Evolutionary conservation across 441 rosid genomes (phyloP), one percentile per base, ranked within the genome.

Genomic region (Syzygium malaccense): DNA sequence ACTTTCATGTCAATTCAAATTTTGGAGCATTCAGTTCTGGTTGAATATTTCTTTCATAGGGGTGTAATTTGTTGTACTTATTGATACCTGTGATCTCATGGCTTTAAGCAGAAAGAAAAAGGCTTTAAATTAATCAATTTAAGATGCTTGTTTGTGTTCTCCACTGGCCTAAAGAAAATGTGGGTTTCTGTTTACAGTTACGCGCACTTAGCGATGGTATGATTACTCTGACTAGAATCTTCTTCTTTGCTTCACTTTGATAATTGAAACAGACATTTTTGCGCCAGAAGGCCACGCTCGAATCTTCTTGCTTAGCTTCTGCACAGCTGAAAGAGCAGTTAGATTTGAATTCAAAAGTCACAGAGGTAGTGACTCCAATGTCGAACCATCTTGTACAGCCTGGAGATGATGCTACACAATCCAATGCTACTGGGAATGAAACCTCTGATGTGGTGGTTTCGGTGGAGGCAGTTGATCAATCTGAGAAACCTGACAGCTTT

Each of bases 241-340:
- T 55, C 68, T 89, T 88, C 55, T 62, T 53, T 57, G 79, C 83
- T 54, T 51, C 48, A 58, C 58, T 87, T 68, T 89, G 91, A 33
- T 57, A 78, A 88, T 91, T 90, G 88, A 71, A 88, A 84, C 88
- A 98, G 99, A 98, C 99, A 64, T 98, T 98, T 93, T 88, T 96
- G 94, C 98, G 99, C 68, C 99, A 98, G 92, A 98, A 95, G 96
- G 95, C 94, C 87, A 95, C 95, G 30, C 90, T 97, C 86, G 98
- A 95, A 83, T 92, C 99, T 90, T 87, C 94, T 89, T 91, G 90
- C 90, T 87, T 92, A 84, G 91, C 91, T 86, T 90, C 88, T 2
- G 88, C 87, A 19, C 95, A 92, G 91, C 86, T 86, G 91, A 93
- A 94, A 80, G 93, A 92, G 79, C 93, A 91, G 87, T 86, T 55